A percentile compares a stretch with the other conserved stretches of the same genome.
Evolutionary conservation across 2,329 filamentous ascomycete species (phyloP).

Genomic region (Fusarium udum): DNA sequence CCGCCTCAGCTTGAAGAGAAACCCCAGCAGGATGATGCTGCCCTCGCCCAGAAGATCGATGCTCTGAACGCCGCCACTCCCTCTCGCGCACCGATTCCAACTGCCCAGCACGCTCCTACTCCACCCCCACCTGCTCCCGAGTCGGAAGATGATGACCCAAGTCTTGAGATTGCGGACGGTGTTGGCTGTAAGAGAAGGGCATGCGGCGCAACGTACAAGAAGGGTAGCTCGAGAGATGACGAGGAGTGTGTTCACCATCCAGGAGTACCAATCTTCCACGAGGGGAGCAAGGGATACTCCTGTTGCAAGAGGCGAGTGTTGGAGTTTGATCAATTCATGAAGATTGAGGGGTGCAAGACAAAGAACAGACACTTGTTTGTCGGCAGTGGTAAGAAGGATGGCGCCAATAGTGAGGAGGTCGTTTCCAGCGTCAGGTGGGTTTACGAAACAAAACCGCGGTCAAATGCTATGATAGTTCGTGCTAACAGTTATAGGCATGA

Average conservation of each 20-base stretch:
- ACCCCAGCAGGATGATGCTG: slow-evolving; percentile 53
- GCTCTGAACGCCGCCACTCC: slow-evolving; percentile 61
- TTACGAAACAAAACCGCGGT: not conserved
- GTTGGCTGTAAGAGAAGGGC: slow-evolving; percentile 80
- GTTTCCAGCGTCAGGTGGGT: slow-evolving; percentile 79
- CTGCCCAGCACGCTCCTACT: slow-evolving; percentile 58
- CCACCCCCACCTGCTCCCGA: slow-evolving; percentile 73
- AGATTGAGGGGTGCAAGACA: slow-evolving; percentile 88
- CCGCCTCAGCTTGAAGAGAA: slow-evolving; percentile 71
- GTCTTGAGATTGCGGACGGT: slow-evolving; percentile 75
- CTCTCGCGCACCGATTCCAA: slow-evolving; percentile 51
- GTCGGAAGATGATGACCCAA: slow-evolving; percentile 87
- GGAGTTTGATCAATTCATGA: slow-evolving; percentile 98
- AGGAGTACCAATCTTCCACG: slow-evolving; percentile 92
- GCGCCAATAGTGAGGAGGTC: slow-evolving; percentile 71
- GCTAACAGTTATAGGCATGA: slow-evolving; percentile 64
- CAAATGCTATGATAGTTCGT: not conserved
- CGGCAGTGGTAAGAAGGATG: slow-evolving; percentile 75
- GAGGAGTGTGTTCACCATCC: slow-evolving; percentile 91
- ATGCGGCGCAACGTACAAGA: slow-evolving; percentile 75
- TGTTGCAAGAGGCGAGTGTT: slow-evolving; percentile 96
- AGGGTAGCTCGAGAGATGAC: slow-evolving; percentile 66
- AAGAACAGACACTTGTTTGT: slow-evolving; percentile 87
- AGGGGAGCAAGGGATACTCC: slow-evolving; percentile 96
- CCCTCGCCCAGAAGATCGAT: slow-evolving; percentile 59